A percentile compares a stretch with the other conserved stretches of the same genome.
Evolutionary conservation across 257 asterid genomes (phyloP).

Genomic region (Asclepias syriaca): DNA sequence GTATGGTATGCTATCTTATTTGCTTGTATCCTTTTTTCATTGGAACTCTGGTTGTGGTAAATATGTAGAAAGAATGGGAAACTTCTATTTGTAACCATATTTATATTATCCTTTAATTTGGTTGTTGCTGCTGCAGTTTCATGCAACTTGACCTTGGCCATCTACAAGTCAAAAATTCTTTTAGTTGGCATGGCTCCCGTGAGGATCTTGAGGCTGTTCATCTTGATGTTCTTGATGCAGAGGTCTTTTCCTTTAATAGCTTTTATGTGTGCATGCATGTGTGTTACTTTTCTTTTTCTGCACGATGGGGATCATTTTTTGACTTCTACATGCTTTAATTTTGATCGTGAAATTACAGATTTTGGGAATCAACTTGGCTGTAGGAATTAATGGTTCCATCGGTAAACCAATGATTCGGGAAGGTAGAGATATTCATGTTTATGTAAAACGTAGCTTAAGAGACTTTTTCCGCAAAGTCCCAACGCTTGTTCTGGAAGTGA

Average conservation of each 20-base stretch:
- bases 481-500: slow-evolving; percentile 73
- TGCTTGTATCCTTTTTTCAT: neutral
- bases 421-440: slow-evolving; percentile 82
- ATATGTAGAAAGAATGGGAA: neutral
- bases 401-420: slow-evolving; percentile 93
- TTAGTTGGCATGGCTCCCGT: slow-evolving; percentile 85
- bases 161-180: slow-evolving; percentile 66
- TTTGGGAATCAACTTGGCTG: slow-evolving; percentile 87
- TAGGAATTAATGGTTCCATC: slow-evolving; percentile 72
- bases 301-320: neutral
- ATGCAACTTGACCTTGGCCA: slow-evolving; percentile 99
- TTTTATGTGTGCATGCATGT: neutral
- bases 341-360: slow-evolving; percentile 46
- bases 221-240: slow-evolving; percentile 94
- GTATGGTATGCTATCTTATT: neutral
- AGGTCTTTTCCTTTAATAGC: slow-evolving; percentile 42
- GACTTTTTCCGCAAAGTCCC: slow-evolving; percentile 96
- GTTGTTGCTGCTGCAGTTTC: slow-evolving; percentile 51
- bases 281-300: neutral
- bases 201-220: slow-evolving; percentile 96
- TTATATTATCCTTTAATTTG: neutral
- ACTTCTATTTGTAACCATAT: neutral
- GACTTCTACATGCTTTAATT: slow-evolving; percentile 16
- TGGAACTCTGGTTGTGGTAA: neutral
- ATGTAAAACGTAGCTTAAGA: slow-evolving; percentile 91